These are phyloP conservation scores for Brassica juncea DNA, from an alignment of 345 rosid genomes.

Conservation along the genomic window DNA sequence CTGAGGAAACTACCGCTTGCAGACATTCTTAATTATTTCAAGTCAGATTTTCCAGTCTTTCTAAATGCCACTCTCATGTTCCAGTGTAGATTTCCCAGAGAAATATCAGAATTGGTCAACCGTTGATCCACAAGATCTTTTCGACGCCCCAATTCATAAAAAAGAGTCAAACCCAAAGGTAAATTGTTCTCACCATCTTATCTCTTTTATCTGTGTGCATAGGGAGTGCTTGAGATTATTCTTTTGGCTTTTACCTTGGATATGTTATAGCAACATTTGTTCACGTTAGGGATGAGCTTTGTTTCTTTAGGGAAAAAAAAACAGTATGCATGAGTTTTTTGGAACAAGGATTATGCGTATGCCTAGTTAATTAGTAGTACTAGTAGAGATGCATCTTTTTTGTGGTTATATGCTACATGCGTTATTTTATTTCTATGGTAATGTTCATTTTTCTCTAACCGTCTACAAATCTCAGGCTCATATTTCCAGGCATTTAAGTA, in stretches of 20 bases:
- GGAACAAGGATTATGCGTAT: conserved; percentile 1
- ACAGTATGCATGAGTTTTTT: conserved; percentile 2
- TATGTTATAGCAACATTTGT: neutral
- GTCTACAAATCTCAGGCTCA: conserved; percentile 55
- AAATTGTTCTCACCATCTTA: conserved; percentile 12
- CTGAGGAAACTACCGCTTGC: neutral
- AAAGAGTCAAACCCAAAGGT: conserved; percentile 89
- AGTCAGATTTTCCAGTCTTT: conserved; percentile 9
- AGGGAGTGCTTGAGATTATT: neutral
- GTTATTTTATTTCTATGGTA: conserved; percentile 7
- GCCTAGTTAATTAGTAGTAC: neutral
- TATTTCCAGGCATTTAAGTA: conserved; percentile 79
- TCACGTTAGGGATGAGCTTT: neutral
- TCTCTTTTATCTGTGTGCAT: neutral
- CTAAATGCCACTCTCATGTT: conserved; percentile 40
- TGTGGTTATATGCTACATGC: conserved; percentile 3
- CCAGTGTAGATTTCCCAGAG: conserved; percentile 90
- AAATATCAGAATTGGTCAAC: conserved; percentile 74
- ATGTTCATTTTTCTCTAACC: conserved; percentile 30
- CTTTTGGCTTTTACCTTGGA: conserved; percentile 8
- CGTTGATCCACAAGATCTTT: conserved; percentile 76
- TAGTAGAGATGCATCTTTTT: neutral
- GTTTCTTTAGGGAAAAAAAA: neutral
- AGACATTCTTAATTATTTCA: neutral
- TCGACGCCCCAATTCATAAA: conserved; percentile 65